A percentile compares a stretch with the other conserved stretches of the same genome.
Evolutionary conservation across 176 grass and related monocot species (phyloP).

Genomic region (Triticum monococcum): DNA sequence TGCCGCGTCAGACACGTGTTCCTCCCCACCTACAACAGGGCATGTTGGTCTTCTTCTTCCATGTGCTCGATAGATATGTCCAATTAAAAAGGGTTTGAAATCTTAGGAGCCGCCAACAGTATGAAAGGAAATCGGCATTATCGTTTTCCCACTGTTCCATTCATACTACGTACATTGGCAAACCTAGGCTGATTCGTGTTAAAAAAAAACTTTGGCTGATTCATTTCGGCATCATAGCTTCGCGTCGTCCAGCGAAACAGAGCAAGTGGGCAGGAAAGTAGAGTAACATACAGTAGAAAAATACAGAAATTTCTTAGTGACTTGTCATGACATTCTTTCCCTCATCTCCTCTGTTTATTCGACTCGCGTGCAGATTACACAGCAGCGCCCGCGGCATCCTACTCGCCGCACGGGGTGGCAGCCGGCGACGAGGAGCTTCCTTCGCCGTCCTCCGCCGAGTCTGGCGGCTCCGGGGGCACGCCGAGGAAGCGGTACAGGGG

Average conservation of each 20-base stretch:
- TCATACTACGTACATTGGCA: neutral
- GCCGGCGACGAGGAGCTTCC: neutral
- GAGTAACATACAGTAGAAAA: neutral
- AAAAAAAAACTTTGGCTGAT: too few species aligned
- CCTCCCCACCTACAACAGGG: neutral
- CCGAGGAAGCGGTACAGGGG: slow-evolving; percentile 64
- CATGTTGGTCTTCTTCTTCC: neutral
- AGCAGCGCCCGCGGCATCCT: neutral
- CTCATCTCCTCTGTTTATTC: neutral
- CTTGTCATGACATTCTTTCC: neutral
- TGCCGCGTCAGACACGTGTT: neutral
- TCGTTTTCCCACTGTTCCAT: neutral
- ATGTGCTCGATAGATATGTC: neutral
- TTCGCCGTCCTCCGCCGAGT: slow-evolving; percentile 9
- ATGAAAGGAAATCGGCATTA: neutral
- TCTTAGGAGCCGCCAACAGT: neutral
- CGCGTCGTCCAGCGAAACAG: neutral
- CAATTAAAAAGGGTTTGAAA: neutral
- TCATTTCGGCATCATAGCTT: too few species aligned
- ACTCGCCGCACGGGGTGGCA: neutral
- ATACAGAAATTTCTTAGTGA: too few species aligned
- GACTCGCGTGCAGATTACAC: neutral
- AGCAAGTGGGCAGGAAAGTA: slow-evolving; percentile 1
- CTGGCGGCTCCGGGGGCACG: neutral
- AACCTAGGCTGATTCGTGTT: neutral